These are phyloP conservation scores for Torulaspora maleeae DNA, from an alignment of 805 yeast species.

Conservation along the genomic window DNA sequence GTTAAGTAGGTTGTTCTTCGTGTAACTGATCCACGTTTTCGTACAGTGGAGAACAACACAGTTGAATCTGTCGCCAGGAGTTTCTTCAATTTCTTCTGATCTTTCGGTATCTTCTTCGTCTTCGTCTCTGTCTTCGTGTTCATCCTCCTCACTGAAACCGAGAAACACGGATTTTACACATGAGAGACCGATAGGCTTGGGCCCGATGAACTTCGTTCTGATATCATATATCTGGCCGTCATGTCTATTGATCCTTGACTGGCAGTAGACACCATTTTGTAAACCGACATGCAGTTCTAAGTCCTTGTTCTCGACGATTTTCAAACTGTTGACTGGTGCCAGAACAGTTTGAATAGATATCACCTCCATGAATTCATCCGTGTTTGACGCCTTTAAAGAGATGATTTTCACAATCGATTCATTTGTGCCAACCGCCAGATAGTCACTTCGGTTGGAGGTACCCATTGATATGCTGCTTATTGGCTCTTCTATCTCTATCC, in stretches of 20 bases:
- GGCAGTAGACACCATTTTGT: constrained; percentile 74
- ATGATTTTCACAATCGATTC: constrained; percentile 67
- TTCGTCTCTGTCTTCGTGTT: constrained; percentile 34
- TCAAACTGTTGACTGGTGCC: constrained; percentile 43
- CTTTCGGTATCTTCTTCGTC: constrained; percentile 19
- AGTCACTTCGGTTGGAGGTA: constrained; percentile 46
- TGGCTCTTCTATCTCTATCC: constrained; percentile 48
- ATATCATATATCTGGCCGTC: constrained; percentile 64
- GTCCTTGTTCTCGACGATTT: constrained; percentile 20
- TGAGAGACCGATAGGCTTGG: constrained; percentile 53
- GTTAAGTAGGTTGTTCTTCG: constrained; percentile 17
- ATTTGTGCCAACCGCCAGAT: constrained; percentile 64
- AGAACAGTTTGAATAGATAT: constrained; percentile 63
- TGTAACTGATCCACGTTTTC: constrained; percentile 36
- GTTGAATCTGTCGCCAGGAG: constrained; percentile 10
- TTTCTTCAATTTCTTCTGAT: constrained; percentile 12
- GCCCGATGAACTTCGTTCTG: constrained; percentile 68
- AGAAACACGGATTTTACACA: constrained; percentile 10
- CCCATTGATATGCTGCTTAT: constrained; percentile 52
- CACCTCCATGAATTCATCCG: constrained; percentile 54
- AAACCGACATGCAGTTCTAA: constrained; percentile 69
- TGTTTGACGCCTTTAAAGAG: constrained; percentile 45
- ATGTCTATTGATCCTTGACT: constrained; percentile 50
- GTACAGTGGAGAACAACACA: constrained; percentile 34
- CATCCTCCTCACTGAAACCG: constrained; percentile 7